Conservation (phyloP, 1,284 basidiomycete species). For the Boletus smithii region DNA sequence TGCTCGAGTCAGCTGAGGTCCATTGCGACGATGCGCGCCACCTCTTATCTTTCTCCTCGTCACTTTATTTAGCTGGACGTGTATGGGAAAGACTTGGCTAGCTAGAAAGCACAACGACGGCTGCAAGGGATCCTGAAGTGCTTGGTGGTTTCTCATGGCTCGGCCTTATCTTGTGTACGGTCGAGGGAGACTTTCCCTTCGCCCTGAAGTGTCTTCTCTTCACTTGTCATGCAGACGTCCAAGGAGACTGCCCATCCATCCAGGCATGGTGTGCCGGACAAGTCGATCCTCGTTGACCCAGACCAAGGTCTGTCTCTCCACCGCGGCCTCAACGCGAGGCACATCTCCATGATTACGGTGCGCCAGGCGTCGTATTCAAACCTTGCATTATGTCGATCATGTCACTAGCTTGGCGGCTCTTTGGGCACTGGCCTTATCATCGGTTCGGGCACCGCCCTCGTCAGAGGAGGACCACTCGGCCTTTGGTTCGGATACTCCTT, state of each 20-base stretch:
- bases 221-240: neutral
- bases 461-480: constrained; percentile 26
- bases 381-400: constrained; percentile 8
- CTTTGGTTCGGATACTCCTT: constrained; percentile 26
- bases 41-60: constrained; percentile 1
- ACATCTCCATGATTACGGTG: constrained; percentile 37
- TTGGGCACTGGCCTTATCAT: constrained; percentile 16
- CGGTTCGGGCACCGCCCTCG: constrained; percentile 25
- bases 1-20: neutral
- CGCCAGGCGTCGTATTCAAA: neutral
- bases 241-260: neutral
- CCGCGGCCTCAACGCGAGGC: constrained; percentile 31
- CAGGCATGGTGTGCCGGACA: neutral
- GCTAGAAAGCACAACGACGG: neutral
- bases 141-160: constrained; percentile 6
- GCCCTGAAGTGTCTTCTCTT: neutral
- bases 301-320: constrained; percentile 18
- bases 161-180: constrained; percentile 2
- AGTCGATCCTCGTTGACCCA: neutral
- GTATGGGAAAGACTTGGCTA: neutral
- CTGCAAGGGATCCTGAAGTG: neutral
- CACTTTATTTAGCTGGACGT: constrained; percentile 6
- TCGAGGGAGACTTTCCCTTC: neutral
- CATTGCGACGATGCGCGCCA: neutral
- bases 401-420: constrained; percentile 9